Percentiles rank a stretch among this genome's conserved stretches.
Evolutionary conservation across 2,329 filamentous ascomycete genomes (phyloP).

Genomic region (Pseudocercospora ulei): DNA sequence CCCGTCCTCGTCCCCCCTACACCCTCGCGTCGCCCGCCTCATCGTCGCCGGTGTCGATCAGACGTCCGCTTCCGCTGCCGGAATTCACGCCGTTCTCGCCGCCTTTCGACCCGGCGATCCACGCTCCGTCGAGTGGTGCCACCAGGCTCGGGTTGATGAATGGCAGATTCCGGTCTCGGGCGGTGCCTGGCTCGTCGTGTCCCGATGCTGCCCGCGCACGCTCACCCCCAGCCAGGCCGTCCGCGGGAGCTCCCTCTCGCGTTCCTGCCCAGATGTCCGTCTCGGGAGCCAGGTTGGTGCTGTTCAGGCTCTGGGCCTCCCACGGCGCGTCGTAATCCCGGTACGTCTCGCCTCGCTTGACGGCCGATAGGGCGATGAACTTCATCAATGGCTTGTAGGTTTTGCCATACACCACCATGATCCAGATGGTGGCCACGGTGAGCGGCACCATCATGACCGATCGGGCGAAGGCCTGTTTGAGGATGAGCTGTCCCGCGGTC

Average conservation of each 20-base stretch:
- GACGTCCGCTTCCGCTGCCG: slow-evolving; percentile 1
- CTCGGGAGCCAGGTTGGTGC: slow-evolving; percentile 27
- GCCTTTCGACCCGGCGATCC: slow-evolving; percentile 21
- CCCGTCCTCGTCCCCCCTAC: not conserved
- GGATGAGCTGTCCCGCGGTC: slow-evolving; percentile 74
- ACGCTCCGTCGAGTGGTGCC: slow-evolving; percentile 40
- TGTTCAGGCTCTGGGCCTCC: slow-evolving; percentile 22
- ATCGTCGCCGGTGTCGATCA: slow-evolving; percentile 9
- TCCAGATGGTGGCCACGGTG: slow-evolving; percentile 74
- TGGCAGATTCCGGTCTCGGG: slow-evolving; percentile 52
- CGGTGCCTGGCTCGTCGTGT: slow-evolving; percentile 15
- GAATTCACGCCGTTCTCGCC: slow-evolving; percentile 17
- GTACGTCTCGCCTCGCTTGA: slow-evolving; percentile 51
- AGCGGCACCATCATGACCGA: slow-evolving; percentile 67
- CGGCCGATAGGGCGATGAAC: slow-evolving; percentile 83
- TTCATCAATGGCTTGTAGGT: slow-evolving; percentile 82
- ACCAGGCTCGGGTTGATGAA: slow-evolving; percentile 72
- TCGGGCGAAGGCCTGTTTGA: slow-evolving; percentile 61
- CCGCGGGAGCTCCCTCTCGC: slow-evolving; percentile 12
- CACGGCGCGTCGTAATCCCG: slow-evolving; percentile 29
- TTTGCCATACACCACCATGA: slow-evolving; percentile 67
- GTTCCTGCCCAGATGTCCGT: slow-evolving; percentile 37
- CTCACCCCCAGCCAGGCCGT: slow-evolving; percentile 6
- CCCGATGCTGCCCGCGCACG: slow-evolving; percentile 17
- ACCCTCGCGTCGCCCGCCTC: slow-evolving; percentile 5